These are phyloP conservation scores for Calonectria montana DNA, from an alignment of 2,329 filamentous ascomycete species.

Conservation along the genomic window DNA sequence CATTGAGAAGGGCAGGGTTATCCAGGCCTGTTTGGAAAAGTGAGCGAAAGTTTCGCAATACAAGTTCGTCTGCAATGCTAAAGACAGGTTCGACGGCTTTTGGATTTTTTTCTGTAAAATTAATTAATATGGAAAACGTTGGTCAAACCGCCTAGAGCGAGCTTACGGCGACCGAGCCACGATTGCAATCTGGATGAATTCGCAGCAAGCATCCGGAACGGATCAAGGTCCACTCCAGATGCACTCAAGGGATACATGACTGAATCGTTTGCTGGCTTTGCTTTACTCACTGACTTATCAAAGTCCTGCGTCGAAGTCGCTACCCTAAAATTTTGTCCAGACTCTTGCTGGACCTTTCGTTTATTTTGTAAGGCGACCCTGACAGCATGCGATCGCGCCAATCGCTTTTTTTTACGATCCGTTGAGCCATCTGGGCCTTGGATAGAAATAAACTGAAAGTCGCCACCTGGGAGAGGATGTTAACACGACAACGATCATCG, in stretches of 20 bases:
- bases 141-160: background rate
- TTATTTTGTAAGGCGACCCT: constrained; percentile 28
- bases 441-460: constrained; percentile 34
- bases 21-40: constrained; percentile 48
- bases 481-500: background rate
- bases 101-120: constrained; percentile 34
- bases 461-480: background rate
- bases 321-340: constrained; percentile 22
- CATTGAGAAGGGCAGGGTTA: constrained; percentile 52
- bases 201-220: constrained; percentile 27
- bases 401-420: constrained; percentile 9
- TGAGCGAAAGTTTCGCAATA: constrained; percentile 50
- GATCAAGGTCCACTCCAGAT: background rate
- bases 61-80: constrained; percentile 49
- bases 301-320: background rate
- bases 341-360: constrained; percentile 17
- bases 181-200: constrained; percentile 23
- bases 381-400: constrained; percentile 36
- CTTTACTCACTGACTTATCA: background rate
- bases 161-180: constrained; percentile 25
- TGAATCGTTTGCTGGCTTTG: fast-evolving
- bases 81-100: constrained; percentile 50
- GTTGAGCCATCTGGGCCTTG: background rate
- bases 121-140: fast-evolving
- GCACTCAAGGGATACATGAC: background rate